Percentiles rank a stretch among this genome's conserved stretches.
Evolutionary conservation across 1,139 yeast genomes (phyloP).

Genomic region (Candida frijolesensis): DNA sequence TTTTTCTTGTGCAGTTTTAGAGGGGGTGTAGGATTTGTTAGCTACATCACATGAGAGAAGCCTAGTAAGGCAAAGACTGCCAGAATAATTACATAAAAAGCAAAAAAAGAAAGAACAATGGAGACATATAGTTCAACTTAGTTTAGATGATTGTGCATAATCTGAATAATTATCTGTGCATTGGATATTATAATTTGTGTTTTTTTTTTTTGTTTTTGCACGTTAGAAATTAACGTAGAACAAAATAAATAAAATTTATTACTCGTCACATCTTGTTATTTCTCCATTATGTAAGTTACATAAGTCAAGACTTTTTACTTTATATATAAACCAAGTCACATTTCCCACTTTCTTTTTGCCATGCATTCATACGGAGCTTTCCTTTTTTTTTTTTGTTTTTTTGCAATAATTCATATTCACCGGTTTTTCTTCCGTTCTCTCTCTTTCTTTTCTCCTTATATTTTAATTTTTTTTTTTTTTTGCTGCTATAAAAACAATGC

Average conservation of each 20-base stretch:
- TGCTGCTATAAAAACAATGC: background rate
- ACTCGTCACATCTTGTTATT: background rate
- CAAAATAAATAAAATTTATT: background rate
- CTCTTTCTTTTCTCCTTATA: background rate
- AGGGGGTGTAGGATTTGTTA: constrained; percentile 1
- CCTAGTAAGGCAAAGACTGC: background rate
- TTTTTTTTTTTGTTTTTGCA: background rate
- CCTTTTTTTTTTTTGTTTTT: too few species aligned
- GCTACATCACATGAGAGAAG: background rate
- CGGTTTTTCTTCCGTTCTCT: background rate
- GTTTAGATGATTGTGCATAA: constrained; percentile 1
- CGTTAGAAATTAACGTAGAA: background rate
- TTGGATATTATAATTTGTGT: background rate
- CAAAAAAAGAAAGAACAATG: background rate
- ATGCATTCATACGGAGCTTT: too few species aligned
- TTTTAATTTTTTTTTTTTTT: background rate
- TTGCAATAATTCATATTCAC: background rate
- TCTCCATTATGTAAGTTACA: too few species aligned
- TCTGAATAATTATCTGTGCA: background rate
- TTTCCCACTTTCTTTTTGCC: too few species aligned
- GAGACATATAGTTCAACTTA: background rate
- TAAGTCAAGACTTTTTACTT: too few species aligned
- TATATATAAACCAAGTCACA: too few species aligned
- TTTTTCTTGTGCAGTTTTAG: background rate
- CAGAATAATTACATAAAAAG: too few species aligned